Evolutionary conservation across 306 rosid species (phyloP).

Genomic region (Arachis stenosperma): DNA sequence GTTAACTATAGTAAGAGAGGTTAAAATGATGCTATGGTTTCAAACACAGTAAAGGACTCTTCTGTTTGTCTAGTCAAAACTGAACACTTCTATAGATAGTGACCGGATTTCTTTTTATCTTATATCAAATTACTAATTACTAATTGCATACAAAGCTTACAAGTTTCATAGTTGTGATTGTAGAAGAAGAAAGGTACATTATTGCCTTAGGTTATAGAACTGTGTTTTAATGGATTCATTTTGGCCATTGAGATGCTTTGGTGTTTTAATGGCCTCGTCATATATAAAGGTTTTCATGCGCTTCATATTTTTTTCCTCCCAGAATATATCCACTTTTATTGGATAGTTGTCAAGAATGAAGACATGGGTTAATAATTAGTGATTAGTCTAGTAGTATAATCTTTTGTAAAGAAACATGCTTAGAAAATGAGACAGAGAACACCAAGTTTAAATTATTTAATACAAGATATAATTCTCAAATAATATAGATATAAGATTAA

Average conservation of each 20-base stretch:
- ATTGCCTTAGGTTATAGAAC: not conserved
- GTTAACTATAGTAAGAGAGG: conserved; percentile 19
- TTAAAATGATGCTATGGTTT: conserved; percentile 19
- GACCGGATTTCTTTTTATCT: not conserved
- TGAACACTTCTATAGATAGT: not conserved
- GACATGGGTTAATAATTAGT: no score
- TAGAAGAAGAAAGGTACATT: not conserved
- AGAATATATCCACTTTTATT: no score
- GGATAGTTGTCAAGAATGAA: no score
- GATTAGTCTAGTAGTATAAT: no score
- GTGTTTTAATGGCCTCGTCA: not conserved
- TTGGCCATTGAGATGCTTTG: not conserved
- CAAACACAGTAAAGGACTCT: not conserved
- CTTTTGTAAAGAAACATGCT: no score
- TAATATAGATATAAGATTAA: no score
- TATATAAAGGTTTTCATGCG: no score
- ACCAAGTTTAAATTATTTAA: no score
- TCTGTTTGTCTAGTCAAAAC: not conserved
- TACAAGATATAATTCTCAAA: no score
- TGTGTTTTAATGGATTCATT: not conserved
- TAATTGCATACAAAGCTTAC: not conserved
- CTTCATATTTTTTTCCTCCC: not conserved
- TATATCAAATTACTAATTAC: not conserved
- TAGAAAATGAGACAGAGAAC: no score
- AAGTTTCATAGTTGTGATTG: not conserved